These are phyloP conservation scores for Phytophthora aleatoria DNA, from an alignment of 352 stramenopile species.

Conservation along the genomic window DNA sequence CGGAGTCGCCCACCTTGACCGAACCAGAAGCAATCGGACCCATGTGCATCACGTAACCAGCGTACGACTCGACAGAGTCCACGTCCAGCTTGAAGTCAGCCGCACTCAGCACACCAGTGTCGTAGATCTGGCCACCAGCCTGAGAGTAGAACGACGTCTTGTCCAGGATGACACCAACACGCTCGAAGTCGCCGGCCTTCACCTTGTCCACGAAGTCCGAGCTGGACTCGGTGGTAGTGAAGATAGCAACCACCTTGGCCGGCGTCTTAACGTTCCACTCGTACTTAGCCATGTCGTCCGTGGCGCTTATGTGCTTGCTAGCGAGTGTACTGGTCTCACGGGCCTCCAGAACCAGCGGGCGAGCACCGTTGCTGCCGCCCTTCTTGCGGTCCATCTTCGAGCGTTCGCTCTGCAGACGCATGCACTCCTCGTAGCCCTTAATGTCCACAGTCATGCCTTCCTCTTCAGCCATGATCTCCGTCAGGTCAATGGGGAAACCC, in stretches of 20 bases:
- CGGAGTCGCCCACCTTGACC: conserved; percentile 86
- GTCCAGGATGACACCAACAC: conserved; percentile 97
- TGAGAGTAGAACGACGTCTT: conserved; percentile 98
- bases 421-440: conserved; percentile 94
- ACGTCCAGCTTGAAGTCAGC: conserved; percentile 70
- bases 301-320: conserved; percentile 81
- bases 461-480: conserved; percentile 97
- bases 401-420: conserved; percentile 90
- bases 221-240: conserved; percentile 91
- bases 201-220: conserved; percentile 84
- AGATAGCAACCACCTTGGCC: conserved; percentile 93
- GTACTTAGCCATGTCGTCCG: conserved; percentile 96
- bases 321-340: conserved; percentile 93
- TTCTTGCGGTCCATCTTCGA: conserved; percentile 91
- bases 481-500: conserved; percentile 99
- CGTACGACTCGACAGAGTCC: conserved; percentile 95
- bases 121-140: conserved; percentile 96
- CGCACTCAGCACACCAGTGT: conserved; percentile 86
- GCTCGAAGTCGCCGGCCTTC: conserved; percentile 79
- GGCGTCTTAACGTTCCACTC: conserved; percentile 85
- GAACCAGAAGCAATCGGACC: conserved; percentile 71
- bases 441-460: conserved; percentile 93
- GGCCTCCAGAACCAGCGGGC: conserved; percentile 93
- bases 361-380: conserved; percentile 66
- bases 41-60: conserved; percentile 96